phyloP scores from a whole-genome alignment of 73 alveolate genomes.

The Symbiodinium natans region DNA sequence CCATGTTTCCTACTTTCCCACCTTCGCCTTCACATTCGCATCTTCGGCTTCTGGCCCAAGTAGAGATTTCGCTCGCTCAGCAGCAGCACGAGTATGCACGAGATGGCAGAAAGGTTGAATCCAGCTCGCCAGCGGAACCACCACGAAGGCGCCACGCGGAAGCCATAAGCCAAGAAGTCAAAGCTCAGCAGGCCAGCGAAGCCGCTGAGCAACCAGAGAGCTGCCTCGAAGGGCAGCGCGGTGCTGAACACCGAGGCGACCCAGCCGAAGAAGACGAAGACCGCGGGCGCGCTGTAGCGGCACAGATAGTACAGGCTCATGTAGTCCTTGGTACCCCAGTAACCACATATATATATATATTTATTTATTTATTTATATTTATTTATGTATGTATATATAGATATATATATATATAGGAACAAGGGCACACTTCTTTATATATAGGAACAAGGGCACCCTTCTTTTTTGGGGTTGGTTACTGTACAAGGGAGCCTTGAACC shows the following conservation, averaged over 20 bases:
- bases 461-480: no score
- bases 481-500: no score
- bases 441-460: no score
- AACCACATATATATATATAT: neutral
- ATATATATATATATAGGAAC: no score
- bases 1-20: no score
- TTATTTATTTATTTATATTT: no score
- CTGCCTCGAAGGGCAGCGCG: conserved; percentile 87
- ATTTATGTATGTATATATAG: no score
- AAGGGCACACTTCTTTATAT: neutral
- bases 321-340: neutral
- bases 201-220: conserved; percentile 76
- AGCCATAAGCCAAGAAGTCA: conserved; percentile 34
- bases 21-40: conserved; percentile 86
- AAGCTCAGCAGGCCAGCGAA: conserved; percentile 38
- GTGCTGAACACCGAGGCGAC: conserved; percentile 72
- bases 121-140: conserved; percentile 75
- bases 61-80: conserved; percentile 82
- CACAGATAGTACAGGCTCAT: conserved; percentile 34
- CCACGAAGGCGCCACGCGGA: conserved; percentile 2
- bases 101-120: conserved; percentile 43
- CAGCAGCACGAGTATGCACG: conserved; percentile 35
- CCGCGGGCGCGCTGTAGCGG: conserved; percentile 88
- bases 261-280: conserved; percentile 86
- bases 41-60: conserved; percentile 86